These are phyloP conservation scores for Phytophthora pseudosyringae DNA, from an alignment of 352 stramenopile species.

Conservation along the genomic window DNA sequence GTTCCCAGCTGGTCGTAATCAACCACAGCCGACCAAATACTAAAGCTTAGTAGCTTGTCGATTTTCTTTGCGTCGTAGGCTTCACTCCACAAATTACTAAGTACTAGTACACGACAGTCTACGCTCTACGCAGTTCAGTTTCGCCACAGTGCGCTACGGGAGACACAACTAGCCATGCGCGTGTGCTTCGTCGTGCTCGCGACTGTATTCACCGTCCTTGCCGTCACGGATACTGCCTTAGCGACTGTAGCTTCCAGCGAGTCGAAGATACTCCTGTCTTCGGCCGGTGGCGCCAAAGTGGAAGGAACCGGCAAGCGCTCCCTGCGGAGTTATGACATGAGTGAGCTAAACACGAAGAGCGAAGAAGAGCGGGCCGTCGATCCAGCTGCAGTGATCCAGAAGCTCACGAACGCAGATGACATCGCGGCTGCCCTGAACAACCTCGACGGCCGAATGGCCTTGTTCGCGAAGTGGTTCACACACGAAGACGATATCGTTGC, in stretches of 20 bases:
- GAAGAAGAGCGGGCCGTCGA: neutral
- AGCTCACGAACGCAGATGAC: neutral
- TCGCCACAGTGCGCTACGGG: too few relatives aligned
- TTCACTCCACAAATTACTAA: too few relatives aligned
- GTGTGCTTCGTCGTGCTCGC: neutral
- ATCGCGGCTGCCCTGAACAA: conserved; percentile 1
- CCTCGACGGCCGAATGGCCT: neutral
- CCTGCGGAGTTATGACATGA: neutral
- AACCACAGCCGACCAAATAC: too few relatives aligned
- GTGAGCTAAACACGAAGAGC: neutral
- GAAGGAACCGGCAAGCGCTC: neutral
- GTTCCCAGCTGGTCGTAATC: too few relatives aligned
- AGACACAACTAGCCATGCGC: neutral
- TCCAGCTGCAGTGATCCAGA: neutral
- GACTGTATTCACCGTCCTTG: neutral
- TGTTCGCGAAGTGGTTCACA: conserved; percentile 10
- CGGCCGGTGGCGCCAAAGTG: neutral
- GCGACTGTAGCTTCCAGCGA: neutral
- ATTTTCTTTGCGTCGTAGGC: too few relatives aligned
- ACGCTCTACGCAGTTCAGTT: too few relatives aligned
- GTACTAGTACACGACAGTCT: too few relatives aligned
- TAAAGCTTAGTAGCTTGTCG: too few relatives aligned
- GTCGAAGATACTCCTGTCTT: neutral
- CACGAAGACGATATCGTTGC: neutral
- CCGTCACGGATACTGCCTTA: neutral